These are phyloP conservation scores for Candida tetrigidarum DNA, from an alignment of 1,139 yeast species.

Conservation along the genomic window DNA sequence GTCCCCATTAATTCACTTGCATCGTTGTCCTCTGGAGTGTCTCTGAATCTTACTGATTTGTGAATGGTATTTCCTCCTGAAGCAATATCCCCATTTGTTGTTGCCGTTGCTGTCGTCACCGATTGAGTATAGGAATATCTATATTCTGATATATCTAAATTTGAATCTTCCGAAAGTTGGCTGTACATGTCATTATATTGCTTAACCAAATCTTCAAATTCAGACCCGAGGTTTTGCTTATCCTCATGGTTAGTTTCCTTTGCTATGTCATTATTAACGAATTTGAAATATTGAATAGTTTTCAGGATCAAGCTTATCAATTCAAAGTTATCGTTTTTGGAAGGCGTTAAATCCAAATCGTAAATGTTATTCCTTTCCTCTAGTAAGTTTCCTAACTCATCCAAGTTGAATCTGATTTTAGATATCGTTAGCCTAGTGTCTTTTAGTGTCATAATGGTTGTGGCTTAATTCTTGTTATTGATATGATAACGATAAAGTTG, in stretches of 20 bases:
- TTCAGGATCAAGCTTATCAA: slow-evolving; percentile 46
- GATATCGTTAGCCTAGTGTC: slow-evolving; percentile 21
- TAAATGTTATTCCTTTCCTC: slow-evolving; percentile 57
- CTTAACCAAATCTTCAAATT: slow-evolving; percentile 22
- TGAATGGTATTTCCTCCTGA: slow-evolving; percentile 11
- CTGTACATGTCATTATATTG: slow-evolving; percentile 27
- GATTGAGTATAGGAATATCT: slow-evolving; percentile 22
- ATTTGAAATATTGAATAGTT: slow-evolving; percentile 31
- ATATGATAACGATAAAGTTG: not conserved
- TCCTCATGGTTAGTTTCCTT: slow-evolving; percentile 13
- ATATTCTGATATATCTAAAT: slow-evolving; percentile 43
- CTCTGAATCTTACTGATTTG: slow-evolving; percentile 61
- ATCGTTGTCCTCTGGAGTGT: slow-evolving; percentile 32
- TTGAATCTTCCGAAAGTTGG: slow-evolving; percentile 29
- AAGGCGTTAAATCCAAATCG: slow-evolving; percentile 50
- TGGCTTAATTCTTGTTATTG: too few species aligned
- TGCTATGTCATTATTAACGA: slow-evolving; percentile 38
- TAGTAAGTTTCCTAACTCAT: slow-evolving; percentile 44
- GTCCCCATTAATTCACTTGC: slow-evolving; percentile 28
- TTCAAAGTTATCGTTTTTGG: slow-evolving; percentile 58
- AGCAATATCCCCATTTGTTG: slow-evolving; percentile 6
- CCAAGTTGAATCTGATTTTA: slow-evolving; percentile 23
- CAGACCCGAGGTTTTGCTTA: slow-evolving; percentile 14
- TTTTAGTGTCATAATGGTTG: slow-evolving; percentile 14
- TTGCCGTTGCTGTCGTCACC: slow-evolving; percentile 1